Conservation (phyloP, 2,329 filamentous ascomycete genomes). For the Penicillium decumbens region DNA sequence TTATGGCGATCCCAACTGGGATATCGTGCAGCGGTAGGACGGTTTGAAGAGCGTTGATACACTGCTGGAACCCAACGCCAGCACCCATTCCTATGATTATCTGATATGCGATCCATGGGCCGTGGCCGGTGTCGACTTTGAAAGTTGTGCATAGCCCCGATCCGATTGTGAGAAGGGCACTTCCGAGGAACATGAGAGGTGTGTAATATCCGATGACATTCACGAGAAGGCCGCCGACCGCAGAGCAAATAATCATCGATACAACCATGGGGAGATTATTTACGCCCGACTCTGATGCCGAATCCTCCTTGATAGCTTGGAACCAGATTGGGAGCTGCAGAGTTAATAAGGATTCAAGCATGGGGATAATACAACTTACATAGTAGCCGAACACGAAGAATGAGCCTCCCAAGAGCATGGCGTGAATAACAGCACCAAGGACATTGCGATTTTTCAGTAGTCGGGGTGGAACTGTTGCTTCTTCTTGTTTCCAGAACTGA, state of each 20-base stretch:
- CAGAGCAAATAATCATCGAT: constrained; percentile 29
- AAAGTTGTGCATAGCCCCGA: constrained; percentile 37
- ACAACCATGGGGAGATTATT: constrained; percentile 37
- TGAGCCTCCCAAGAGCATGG: constrained; percentile 42
- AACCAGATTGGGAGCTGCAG: constrained; percentile 43
- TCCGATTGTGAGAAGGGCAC: constrained; percentile 32
- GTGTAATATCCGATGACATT: constrained; percentile 39
- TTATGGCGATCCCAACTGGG: constrained; percentile 33
- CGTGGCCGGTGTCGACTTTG: constrained; percentile 23
- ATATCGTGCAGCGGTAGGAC: constrained; percentile 32
- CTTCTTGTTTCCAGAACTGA: constrained; percentile 40
- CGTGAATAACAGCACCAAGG: constrained; percentile 39
- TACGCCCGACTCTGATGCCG: constrained; percentile 35
- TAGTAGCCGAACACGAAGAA: constrained; percentile 48
- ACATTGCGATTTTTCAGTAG: constrained; percentile 45
- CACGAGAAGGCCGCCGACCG: constrained; percentile 30
- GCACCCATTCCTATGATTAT: constrained; percentile 34
- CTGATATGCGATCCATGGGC: constrained; percentile 39
- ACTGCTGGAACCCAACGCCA: constrained; percentile 36
- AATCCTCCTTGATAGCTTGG: constrained; percentile 35
- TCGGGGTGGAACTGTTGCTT: constrained; percentile 45
- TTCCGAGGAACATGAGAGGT: constrained; percentile 35
- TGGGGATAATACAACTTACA: constrained; percentile 14
- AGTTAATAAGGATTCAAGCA: neutral
- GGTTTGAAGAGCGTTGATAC: constrained; percentile 36